Evolutionary conservation across 2,329 filamentous ascomycete species (phyloP).

Genomic region (Nemania bipapillata): DNA sequence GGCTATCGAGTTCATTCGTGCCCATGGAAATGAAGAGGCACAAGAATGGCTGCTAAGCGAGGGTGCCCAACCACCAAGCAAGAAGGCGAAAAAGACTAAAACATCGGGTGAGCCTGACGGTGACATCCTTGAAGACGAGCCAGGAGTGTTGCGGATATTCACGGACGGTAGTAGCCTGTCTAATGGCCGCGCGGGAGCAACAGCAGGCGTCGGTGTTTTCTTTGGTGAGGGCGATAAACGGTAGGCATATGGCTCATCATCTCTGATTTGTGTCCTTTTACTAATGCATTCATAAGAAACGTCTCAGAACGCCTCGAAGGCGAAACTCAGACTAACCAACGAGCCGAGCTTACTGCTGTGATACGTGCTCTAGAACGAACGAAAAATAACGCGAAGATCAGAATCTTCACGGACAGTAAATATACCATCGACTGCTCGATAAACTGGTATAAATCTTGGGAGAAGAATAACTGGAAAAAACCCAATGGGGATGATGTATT

Average conservation of each 20-base stretch:
- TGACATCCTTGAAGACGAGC: conserved; percentile 37
- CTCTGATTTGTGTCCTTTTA: conserved; percentile 27
- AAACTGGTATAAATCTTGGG: conserved; percentile 83
- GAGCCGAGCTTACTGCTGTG: conserved; percentile 92
- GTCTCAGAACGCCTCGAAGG: conserved; percentile 81
- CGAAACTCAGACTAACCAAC: conserved; percentile 87
- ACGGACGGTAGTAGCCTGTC: conserved; percentile 71
- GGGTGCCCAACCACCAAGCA: conserved; percentile 51
- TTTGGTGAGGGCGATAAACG: conserved; percentile 68
- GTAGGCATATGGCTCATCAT: conserved; percentile 44
- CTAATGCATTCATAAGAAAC: conserved; percentile 57
- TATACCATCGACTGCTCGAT: conserved; percentile 92
- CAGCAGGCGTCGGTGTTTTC: conserved; percentile 71
- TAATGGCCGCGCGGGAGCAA: conserved; percentile 67
- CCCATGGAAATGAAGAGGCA: conserved; percentile 59
- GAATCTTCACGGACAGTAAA: conserved; percentile 87
- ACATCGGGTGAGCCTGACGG: conserved; percentile 21
- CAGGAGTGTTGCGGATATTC: conserved; percentile 61
- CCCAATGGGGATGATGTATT: conserved; percentile 77
- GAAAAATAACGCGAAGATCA: conserved; percentile 72
- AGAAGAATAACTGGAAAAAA: conserved; percentile 77
- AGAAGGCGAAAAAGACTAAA: conserved; percentile 50
- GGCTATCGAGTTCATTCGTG: conserved; percentile 78
- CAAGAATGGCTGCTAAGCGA: conserved; percentile 57
- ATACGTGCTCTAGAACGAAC: conserved; percentile 82